Evolutionary conservation across 768 basidiomycete species (phyloP), one percentile per base, ranked within the genome.

Genomic region (Hypholoma sublateritium): DNA sequence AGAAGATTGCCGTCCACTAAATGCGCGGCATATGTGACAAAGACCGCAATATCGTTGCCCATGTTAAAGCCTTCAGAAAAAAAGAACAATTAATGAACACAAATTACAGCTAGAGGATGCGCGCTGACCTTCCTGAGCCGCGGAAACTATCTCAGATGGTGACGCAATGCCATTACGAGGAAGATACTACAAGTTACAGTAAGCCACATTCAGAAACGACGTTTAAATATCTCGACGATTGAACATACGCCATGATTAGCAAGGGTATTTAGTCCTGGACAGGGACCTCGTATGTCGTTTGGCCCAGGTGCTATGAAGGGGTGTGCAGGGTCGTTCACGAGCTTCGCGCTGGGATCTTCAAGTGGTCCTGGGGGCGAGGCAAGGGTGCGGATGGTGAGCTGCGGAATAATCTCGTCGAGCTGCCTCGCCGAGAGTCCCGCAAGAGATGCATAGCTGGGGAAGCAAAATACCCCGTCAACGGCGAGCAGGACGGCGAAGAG

Each of bases 1-100:
- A 67, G 39, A 5, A 62, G 50, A 42, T 67, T 67, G 5, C 66
- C 67, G 43, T 67, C 66, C 12, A 65, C 62, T 14, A 67, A 58
- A 34, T 60, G 57, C 1, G 66, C 63, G 0, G 58, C 53, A 28
- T 53, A 53, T 32, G 53, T 45, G 22, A 53, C 53, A 14, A 65
- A 59, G 37, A 65, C 42, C 7, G 62, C 64, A 12, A 63, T 32
- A n/a, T 50, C 60, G 47, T 61, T 61, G 8, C 52, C 60, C 62
- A 65, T 63, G 28, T 63, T 62, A 36, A 63, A 65, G 8, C 60
- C 64, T 62, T 25, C 2, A 14, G n/a, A 25, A 49, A 14, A 12
- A 14, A 24, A 12, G 7, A 24, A 4, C 19, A 14, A 19, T 36
- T 22, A 21, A 19, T n/a, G n/a, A n/a, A n/a, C n/a, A n/a, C n/a